Percentiles rank a stretch among this genome's conserved stretches.
phyloP scores from a whole-genome alignment of 2,329 filamentous ascomycete species.

The Cladorrhinum sp. region DNA sequence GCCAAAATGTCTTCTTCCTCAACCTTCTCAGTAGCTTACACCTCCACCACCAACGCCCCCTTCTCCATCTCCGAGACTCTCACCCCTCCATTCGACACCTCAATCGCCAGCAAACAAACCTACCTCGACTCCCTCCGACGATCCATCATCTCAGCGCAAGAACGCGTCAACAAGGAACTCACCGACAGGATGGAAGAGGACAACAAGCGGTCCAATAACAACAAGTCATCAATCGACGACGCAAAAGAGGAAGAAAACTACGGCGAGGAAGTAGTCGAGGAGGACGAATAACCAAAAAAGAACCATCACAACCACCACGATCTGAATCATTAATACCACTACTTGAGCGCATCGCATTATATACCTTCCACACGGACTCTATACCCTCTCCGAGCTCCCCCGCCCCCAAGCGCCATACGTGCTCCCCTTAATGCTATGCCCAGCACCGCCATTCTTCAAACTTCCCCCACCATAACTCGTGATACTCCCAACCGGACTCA shows the following conservation, averaged over 20 bases:
- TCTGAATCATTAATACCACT: background rate
- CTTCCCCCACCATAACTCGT: background rate
- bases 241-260: conserved; percentile 72
- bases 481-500: conserved; percentile 6
- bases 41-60: conserved; percentile 46
- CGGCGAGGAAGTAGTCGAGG: conserved; percentile 76
- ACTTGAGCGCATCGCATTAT: too few species aligned
- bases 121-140: conserved; percentile 60
- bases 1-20: conserved; percentile 14
- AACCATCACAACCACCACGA: background rate
- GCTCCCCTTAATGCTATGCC: background rate
- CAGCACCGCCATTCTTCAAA: background rate
- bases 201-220: conserved; percentile 42
- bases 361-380: background rate
- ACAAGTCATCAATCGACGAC: conserved; percentile 42
- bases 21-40: conserved; percentile 51
- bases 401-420: background rate
- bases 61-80: conserved; percentile 44
- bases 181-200: conserved; percentile 74
- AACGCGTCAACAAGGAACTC: conserved; percentile 65
- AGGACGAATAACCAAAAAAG: conserved; percentile 28
- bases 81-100: conserved; percentile 31
- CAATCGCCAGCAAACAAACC: conserved; percentile 48
- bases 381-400: background rate
- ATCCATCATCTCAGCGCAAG: conserved; percentile 59